phyloP scores from a whole-genome alignment of 2,329 filamentous ascomycete species.

The Aspergillus arachidicola region DNA sequence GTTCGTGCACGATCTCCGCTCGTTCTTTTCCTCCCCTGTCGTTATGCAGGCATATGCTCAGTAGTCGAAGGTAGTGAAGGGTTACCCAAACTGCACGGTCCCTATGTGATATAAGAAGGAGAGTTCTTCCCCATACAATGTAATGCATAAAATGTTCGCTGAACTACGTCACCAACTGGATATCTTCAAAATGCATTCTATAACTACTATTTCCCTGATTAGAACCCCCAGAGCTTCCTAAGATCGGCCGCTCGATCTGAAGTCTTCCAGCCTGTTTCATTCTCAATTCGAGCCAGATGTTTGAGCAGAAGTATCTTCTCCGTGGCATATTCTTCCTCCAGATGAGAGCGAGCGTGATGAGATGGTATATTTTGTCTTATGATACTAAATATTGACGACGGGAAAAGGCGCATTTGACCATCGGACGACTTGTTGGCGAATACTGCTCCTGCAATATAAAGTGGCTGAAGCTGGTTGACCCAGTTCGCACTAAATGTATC shows the following conservation, averaged over 20 bases:
- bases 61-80: neutral
- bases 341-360: neutral
- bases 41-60: neutral
- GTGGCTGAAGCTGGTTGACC: neutral
- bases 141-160: neutral
- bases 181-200: neutral
- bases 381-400: neutral
- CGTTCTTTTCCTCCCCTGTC: neutral
- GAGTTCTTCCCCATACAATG: too few species aligned
- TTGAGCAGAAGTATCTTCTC: conserved; percentile 19
- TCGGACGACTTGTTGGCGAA: neutral
- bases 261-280: conserved; percentile 22
- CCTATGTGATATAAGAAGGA: too few species aligned
- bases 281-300: conserved; percentile 19
- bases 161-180: neutral
- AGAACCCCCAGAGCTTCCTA: neutral
- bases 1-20: neutral
- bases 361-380: neutral
- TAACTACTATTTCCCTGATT: neutral
- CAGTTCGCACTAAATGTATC: neutral
- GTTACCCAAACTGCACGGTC: too few species aligned
- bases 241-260: neutral
- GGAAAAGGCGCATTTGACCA: neutral
- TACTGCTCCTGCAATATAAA: neutral
- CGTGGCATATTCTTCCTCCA: conserved; percentile 5